Base-by-base conservation (phyloP, 768 basidiomycete species). In the Russula sp. region DNA sequence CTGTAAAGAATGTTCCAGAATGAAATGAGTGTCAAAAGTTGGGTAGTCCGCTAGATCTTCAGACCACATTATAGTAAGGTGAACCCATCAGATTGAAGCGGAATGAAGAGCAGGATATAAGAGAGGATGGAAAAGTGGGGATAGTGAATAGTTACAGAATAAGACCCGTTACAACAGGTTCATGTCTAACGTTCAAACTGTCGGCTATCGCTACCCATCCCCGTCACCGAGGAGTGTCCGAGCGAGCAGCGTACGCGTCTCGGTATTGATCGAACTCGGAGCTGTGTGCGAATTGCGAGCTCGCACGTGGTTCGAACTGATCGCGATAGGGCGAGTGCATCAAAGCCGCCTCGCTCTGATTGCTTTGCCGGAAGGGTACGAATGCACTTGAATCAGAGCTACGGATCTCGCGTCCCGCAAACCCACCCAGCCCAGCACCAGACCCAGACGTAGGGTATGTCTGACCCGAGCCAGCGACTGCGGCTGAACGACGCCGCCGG, bases 301-400 rank as follows among this genome's bases (percentile, higher is more conserved):
- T 61, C 32, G 61, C 42, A 22, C 50, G 63, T 51, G 58, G 48
- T 61, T 69, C 60, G 50, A 67, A 69, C 54, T 75, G 73, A 61
- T 80, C 77, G 59, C 71, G 75, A 68, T 77, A 78, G 20, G 73
- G 74, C 62, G 72, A 66, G 52, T 77, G 76, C 64, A 76, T 70
- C 42, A 76, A 73, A 67, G 73, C 72, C 22, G 73, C 78, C 3
- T 61, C 55, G 72, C 85, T 88, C 53, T 78, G 77, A 67, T 84
- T 83, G 36, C 81, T 82, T 72, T 86, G 86, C 68, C 83, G 82
- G 70, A 90, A 73, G n/a, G 89, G 88, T 57, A 87, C 77, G 70
- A 90, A 89, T 40, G 87, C 82, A 66, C 85, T 86, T 70, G 86
- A 84, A 76, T 87, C 83, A 66, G 86, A 85, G 75, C 75, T 75